Base-by-base conservation (phyloP, 1,284 basidiomycete genomes). In the Irpex sp. region DNA sequence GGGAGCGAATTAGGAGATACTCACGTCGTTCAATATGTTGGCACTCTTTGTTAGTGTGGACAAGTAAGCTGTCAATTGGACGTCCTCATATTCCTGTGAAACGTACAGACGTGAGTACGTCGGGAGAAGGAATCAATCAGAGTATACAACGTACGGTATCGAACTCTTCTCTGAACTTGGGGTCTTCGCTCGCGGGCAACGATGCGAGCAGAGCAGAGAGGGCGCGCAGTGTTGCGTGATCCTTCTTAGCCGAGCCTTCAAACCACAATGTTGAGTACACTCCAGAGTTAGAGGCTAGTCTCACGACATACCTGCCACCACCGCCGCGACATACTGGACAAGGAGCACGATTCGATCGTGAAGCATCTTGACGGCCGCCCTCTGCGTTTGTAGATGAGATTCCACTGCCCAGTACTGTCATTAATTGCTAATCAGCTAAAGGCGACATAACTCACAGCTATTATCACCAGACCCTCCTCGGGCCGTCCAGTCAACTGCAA, bases 401-500 rank as follows among this genome's bases (percentile, higher is more conserved):
- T 97, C 87, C 75, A 97, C 96, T 98, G 72, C 9, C 52, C 21
- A 19, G 13, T 26, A 34, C 4, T 8, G 4, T 62, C 37, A 62
- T 11, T 17, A 11, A n/a, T 13, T 13, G 1, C 3, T 59, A 1
- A 58, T 15, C 2, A 52, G 19, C 37, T 2, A 44, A 56, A 37
- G 4, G 2, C 8, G 48, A 7, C 4, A 17, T 64, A 67, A 79
- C 89, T 82, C 70, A 91, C 92, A 76, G 67, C 88, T 92, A 4
- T 88, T 91, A 62, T 91, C 90, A 56, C 89, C 89, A 38, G 89
- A 92, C 40, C 93, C 92, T n/a, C 94, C 94, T 73, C 90, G 89
- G 11, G 94, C 91, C 0, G 94, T 94, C 82, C 94, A 96, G 76
- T 99, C 96, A 0, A 99, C 97, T 1, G 97, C 97, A 66, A 99